A percentile compares a stretch with the other conserved stretches of the same genome.
phyloP scores from a whole-genome alignment of 345 rosid genomes.

The Sisymbrium altissimum region DNA sequence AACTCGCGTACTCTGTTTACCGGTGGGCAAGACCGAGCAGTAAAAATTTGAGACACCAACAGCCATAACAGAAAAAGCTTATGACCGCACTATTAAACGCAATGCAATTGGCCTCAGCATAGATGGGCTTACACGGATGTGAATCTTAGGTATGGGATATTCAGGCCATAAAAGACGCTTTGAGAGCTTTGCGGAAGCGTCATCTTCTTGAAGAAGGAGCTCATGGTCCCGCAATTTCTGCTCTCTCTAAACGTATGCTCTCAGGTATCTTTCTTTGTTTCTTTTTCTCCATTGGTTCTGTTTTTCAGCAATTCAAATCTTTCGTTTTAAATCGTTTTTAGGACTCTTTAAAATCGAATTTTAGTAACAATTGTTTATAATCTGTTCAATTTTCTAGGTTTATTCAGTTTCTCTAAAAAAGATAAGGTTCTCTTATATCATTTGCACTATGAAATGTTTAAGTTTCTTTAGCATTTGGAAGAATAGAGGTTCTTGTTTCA shows the following conservation, averaged over 20 bases:
- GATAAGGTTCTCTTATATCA: no score
- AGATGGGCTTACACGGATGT: conserved; percentile 91
- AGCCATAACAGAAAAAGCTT: conserved; percentile 76
- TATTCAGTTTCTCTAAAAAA: no score
- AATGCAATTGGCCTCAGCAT: conserved; percentile 74
- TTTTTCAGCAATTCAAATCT: no score
- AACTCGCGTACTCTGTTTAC: conserved; percentile 70
- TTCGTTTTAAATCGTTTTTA: no score
- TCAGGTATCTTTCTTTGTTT: conserved; percentile 48
- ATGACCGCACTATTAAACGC: conserved; percentile 93
- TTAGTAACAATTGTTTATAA: neutral
- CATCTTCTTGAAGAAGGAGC: conserved; percentile 93
- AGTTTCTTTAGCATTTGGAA: neutral
- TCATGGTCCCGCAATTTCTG: conserved; percentile 77
- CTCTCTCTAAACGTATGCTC: conserved; percentile 80
- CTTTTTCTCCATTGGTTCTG: no score
- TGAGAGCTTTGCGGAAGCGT: conserved; percentile 75
- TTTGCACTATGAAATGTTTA: no score
- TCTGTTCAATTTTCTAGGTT: no score
- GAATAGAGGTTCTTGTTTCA: neutral
- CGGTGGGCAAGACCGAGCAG: conserved; percentile 85
- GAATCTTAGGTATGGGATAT: conserved; percentile 91
- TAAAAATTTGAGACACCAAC: conserved; percentile 91
- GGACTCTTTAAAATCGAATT: no score
- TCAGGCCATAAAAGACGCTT: conserved; percentile 82